Percentiles rank a stretch among this genome's conserved stretches.
Evolutionary conservation across 176 grass and related monocot genomes (phyloP).

Genomic region (Dactylis glomerata): DNA sequence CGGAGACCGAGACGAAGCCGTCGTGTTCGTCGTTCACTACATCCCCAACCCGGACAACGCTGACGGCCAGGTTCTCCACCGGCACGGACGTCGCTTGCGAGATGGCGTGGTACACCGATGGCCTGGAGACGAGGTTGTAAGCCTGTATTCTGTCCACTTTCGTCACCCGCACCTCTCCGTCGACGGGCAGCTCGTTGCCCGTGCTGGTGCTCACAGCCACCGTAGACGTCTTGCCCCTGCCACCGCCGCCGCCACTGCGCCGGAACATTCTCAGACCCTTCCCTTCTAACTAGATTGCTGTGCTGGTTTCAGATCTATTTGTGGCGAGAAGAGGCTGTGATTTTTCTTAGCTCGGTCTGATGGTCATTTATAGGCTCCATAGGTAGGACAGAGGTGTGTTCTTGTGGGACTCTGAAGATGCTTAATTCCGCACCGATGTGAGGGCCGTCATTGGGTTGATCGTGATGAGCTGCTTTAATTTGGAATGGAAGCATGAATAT

Average conservation of each 20-base stretch:
- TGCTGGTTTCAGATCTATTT: neutral
- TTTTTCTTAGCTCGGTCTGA: conserved; percentile 14
- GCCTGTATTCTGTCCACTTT: conserved; percentile 46
- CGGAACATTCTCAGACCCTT: conserved; percentile 8
- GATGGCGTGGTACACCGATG: neutral
- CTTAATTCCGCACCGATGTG: neutral
- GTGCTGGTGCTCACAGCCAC: neutral
- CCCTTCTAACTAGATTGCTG: neutral
- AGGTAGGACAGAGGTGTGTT: conserved; percentile 14
- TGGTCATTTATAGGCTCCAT: conserved; percentile 37
- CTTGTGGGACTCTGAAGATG: conserved; percentile 25
- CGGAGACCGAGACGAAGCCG: conserved; percentile 13
- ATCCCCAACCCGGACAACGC: neutral
- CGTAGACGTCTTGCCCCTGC: neutral
- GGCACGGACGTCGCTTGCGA: neutral
- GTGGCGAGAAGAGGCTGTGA: neutral
- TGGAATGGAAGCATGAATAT: neutral
- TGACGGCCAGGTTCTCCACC: conserved; percentile 19
- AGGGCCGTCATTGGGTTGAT: conserved; percentile 11
- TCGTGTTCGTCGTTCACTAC: neutral
- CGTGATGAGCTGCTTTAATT: neutral
- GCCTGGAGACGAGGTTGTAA: conserved; percentile 32
- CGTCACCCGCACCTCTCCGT: conserved; percentile 32
- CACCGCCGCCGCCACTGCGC: neutral
- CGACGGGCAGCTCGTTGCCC: conserved; percentile 10